A percentile compares a stretch with the other conserved stretches of the same genome.
Evolutionary conservation across 2,329 filamentous ascomycete genomes (phyloP).

Genomic region (Magnaporthales sp.): DNA sequence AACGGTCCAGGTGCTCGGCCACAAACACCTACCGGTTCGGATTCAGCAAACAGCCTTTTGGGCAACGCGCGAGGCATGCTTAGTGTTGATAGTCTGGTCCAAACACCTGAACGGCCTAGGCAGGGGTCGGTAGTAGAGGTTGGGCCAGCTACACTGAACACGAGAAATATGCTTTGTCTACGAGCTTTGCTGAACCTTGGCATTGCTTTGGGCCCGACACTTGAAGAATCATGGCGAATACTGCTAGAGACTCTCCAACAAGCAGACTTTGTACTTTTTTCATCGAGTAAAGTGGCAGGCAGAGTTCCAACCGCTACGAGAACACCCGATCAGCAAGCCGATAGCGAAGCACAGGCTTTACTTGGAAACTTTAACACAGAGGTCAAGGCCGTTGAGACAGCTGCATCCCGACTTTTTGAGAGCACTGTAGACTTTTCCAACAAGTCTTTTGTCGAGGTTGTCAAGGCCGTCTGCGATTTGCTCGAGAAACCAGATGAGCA

Average conservation of each 20-base stretch:
- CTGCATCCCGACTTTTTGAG: constrained; percentile 78
- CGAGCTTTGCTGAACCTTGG: constrained; percentile 89
- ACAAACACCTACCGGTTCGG: constrained; percentile 33
- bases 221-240: constrained; percentile 81
- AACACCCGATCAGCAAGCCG: constrained; percentile 36
- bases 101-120: constrained; percentile 50
- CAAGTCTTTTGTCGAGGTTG: constrained; percentile 66
- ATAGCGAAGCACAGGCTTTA: constrained; percentile 40
- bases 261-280: constrained; percentile 77
- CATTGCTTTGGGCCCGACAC: constrained; percentile 83
- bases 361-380: constrained; percentile 68
- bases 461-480: constrained; percentile 66
- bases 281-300: constrained; percentile 46
- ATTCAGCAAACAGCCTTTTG: constrained; percentile 50
- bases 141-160: constrained; percentile 56
- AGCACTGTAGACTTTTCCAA: constrained; percentile 89
- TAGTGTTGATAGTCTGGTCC: constrained; percentile 64
- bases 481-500: constrained; percentile 35
- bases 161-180: constrained; percentile 82
- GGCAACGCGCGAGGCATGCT: constrained; percentile 64
- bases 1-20: constrained; percentile 35
- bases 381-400: constrained; percentile 80
- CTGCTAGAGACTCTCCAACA: constrained; percentile 87
- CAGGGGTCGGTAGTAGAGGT: constrained; percentile 53
- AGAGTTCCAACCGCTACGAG: constrained; percentile 39